These are phyloP conservation scores for Pythium biforme DNA, from an alignment of 352 stramenopile genomes.

Conservation along the genomic window DNA sequence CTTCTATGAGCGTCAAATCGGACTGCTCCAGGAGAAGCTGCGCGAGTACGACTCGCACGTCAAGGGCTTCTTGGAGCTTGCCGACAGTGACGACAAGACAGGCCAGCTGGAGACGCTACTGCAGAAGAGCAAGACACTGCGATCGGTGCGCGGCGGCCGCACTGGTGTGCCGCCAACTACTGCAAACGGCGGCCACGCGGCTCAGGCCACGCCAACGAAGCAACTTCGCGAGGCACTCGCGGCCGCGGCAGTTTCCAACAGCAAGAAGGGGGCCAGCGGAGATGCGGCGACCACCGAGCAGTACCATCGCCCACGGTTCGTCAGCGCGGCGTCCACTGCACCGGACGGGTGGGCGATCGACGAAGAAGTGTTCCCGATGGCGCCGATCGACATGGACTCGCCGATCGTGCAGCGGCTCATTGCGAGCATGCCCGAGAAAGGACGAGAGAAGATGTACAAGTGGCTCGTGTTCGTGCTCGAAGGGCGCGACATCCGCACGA, in stretches of 20 bases:
- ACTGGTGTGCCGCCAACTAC: neutral
- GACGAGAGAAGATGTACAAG: constrained; percentile 65
- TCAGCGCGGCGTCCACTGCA: constrained; percentile 32
- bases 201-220: constrained; percentile 19
- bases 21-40: constrained; percentile 42
- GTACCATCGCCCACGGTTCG: constrained; percentile 18
- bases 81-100: constrained; percentile 40
- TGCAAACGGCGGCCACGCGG: neutral
- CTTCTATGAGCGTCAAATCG: constrained; percentile 57
- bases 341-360: constrained; percentile 56
- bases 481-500: constrained; percentile 65
- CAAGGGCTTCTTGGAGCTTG: constrained; percentile 41
- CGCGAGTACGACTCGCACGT: constrained; percentile 52
- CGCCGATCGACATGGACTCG: constrained; percentile 77
- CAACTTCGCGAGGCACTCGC: constrained; percentile 18
- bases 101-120: constrained; percentile 48
- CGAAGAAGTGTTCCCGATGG: constrained; percentile 61
- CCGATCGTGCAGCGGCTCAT: constrained; percentile 66
- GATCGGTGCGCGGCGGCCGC: constrained; percentile 55
- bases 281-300: neutral
- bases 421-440: constrained; percentile 58
- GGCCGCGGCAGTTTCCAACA: constrained; percentile 6
- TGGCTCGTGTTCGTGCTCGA: constrained; percentile 73
- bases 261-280: constrained; percentile 14
- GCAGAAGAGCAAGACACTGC: constrained; percentile 56